Base-by-base conservation (phyloP, 208 protist species). In the Wallacemonas rigidus region DNA sequence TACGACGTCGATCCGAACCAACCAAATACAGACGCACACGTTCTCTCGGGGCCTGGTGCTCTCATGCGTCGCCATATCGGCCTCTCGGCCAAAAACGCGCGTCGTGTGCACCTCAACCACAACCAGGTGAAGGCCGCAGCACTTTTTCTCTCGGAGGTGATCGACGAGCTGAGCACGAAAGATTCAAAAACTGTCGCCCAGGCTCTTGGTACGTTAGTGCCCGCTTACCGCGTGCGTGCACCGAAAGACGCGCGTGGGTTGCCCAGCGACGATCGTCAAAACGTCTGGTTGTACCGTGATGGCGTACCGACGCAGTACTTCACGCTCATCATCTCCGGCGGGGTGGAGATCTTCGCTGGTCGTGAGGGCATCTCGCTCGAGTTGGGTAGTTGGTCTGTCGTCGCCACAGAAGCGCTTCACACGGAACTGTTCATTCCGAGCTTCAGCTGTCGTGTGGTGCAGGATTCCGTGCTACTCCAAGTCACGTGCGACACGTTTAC, bases 271-370 rank as follows among this genome's bases (percentile, higher is more conserved):
- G 88, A 95, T 72, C 90, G 90, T 63, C 85, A 91, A 71, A 97
- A 96, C 62, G 81, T 97, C 26, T 97, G 93, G 91, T 77, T 97
- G 36, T 97, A 97, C 76, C 86, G 89, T 7, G 80, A 86, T 63
- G 89, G 90, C 41, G 76, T 92, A 2, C 87, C 91, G 15, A 89
- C 91, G 39, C 80, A 83, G 48, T 74, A 91, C 38, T 96, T 97
- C 77, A 96, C 93, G 2, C 64, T 97, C 35, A 80, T 97, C 50
- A 84, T 97, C 40, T 79, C 89, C 38, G 93, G 93, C 47, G 80
- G 80, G 6, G 88, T 97, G 40, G 88, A 97, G 80, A 86, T 95
- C 3, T 95, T 97, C 75, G 88, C 87, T 2, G 92, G 90, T 12
- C 86, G 89, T 63, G 91, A 94, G 70, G 87, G 82, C 35, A 92